Evolutionary conservation across 1,284 basidiomycete species (phyloP), one percentile per base, ranked within the genome.

Genomic region (Ustilago esculenta): DNA sequence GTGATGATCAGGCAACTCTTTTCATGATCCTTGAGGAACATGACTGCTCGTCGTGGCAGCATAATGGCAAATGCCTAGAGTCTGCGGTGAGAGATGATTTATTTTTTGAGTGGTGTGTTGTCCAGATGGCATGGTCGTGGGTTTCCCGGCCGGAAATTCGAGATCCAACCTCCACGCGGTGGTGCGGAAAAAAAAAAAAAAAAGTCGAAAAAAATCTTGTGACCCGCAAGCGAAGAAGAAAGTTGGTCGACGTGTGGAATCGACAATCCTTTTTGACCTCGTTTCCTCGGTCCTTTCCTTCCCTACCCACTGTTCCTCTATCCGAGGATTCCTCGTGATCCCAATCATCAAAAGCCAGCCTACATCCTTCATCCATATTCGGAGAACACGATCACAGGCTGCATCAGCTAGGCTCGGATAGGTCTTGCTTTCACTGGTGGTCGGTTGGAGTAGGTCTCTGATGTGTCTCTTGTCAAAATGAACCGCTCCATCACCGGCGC

Each of bases 401-500:
- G 17, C 18, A 20, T 10, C 17, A 12, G 17, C 35, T 20, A 12
- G 17, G 35, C 17, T 20, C 11, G 21, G 20, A 39, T 12, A 25
- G 12, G 7, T 29, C 6, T 29, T 12, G 14, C 25, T 33, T 12
- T 35, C 14, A 25, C 33, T 32, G 27, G 43, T 17, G 45, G 27
- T 36, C 23, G 30, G 35, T 40, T 15, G 24, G 37, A 57, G 47
- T 29, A 27, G 35, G 33, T 46, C 32, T 59, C 63, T 58, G 49
- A 61, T 68, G 65, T 23, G 50, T 46, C 9, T 36, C 33, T 44
- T 9, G 18, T 35, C 55, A 52, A 24, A 34, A 80, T 80, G 77
- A 80, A 80, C 37, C 67, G 65, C 42, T 73, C 72, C 41, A 80
- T 80, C 46, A 80, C 74, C 5, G 69, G 68, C 30, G 76, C 71